phyloP scores from a whole-genome alignment of 2,329 filamentous ascomycete genomes.

The Lizonia empirigonia region DNA sequence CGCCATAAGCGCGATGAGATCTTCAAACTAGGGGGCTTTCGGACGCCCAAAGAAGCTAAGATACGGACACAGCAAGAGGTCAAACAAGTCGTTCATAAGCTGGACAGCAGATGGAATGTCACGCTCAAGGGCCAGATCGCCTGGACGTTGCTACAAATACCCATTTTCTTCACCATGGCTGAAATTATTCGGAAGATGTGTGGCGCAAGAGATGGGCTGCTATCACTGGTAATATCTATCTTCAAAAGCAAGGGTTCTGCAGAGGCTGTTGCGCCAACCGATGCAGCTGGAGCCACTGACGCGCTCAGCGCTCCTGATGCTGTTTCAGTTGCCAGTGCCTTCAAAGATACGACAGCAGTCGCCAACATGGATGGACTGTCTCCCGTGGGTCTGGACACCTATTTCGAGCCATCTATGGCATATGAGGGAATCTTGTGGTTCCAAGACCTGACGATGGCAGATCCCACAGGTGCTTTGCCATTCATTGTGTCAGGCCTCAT shows the following conservation, averaged over 20 bases:
- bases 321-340: background rate
- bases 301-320: background rate
- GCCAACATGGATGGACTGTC: constrained; percentile 13
- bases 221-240: constrained; percentile 30
- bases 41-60: constrained; percentile 24
- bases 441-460: constrained; percentile 59
- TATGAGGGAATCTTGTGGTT: constrained; percentile 67
- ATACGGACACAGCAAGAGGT: constrained; percentile 20
- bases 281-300: background rate
- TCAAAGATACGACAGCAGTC: background rate
- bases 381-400: constrained; percentile 21
- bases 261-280: background rate
- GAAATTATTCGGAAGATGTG: constrained; percentile 46
- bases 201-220: constrained; percentile 37
- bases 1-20: constrained; percentile 32
- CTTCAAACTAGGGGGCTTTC: constrained; percentile 26
- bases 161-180: constrained; percentile 47
- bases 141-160: constrained; percentile 43
- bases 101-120: constrained; percentile 42
- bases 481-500: constrained; percentile 56
- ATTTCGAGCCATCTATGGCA: constrained; percentile 58
- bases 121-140: constrained; percentile 29
- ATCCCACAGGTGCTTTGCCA: constrained; percentile 58
- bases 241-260: constrained; percentile 10
- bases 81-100: constrained; percentile 27